Conservation (phyloP, 1,284 basidiomycete species). For the Ganoderma lingzhi region DNA sequence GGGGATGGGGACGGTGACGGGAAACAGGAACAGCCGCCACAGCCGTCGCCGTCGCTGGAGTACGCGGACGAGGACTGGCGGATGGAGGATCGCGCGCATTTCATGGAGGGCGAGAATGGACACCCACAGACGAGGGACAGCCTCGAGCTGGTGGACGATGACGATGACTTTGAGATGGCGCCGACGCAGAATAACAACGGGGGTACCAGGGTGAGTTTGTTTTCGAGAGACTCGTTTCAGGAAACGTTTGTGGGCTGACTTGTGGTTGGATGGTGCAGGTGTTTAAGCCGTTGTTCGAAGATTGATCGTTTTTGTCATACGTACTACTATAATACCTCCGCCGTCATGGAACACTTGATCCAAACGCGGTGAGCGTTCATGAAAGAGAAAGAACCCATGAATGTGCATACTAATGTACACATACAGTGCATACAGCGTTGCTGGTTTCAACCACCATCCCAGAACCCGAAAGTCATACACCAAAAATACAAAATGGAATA, state of each 20-base stretch:
- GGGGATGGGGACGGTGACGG: constrained; percentile 25
- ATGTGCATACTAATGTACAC: background rate
- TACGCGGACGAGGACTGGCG: constrained; percentile 20
- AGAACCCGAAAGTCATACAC: background rate
- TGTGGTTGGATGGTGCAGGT: constrained; percentile 41
- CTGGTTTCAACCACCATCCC: background rate
- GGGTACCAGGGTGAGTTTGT: constrained; percentile 44
- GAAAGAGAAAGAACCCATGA: background rate
- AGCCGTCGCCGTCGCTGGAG: background rate
- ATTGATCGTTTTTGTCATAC: constrained; percentile 45
- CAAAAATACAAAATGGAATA: background rate
- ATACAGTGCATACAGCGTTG: background rate
- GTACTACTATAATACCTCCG: background rate
- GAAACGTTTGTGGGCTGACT: background rate
- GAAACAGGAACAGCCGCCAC: constrained; percentile 4
- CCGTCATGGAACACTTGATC: background rate
- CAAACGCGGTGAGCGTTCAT: background rate
- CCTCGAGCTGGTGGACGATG: constrained; percentile 48
- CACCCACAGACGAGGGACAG: constrained; percentile 36
- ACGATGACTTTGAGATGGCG: constrained; percentile 58
- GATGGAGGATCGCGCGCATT: constrained; percentile 18
- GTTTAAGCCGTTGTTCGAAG: constrained; percentile 74
- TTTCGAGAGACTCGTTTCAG: constrained; percentile 1
- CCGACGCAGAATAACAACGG: constrained; percentile 56
- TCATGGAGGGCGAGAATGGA: constrained; percentile 16